phyloP scores from a whole-genome alignment of 345 rosid genomes.

The Lagerstroemia speciosa region DNA sequence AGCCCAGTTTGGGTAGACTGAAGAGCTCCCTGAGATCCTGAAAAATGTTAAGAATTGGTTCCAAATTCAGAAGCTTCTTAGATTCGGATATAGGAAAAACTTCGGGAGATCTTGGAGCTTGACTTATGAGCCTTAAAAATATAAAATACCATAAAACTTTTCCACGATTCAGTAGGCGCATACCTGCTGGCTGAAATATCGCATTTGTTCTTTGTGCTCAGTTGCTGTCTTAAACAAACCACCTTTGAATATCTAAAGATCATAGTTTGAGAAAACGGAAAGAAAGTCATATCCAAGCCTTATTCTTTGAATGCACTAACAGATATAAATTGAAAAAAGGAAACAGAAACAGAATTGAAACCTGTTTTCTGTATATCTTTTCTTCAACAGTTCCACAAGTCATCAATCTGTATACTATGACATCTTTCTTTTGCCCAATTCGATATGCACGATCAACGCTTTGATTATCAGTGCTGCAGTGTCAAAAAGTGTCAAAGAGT shows the following conservation, averaged over 20 bases:
- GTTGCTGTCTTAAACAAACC: constrained; percentile 92
- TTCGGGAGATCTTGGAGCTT: background rate
- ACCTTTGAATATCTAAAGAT: constrained; percentile 73
- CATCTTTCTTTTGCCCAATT: constrained; percentile 93
- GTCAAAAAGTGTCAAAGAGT: too few relatives aligned
- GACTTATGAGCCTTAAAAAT: background rate
- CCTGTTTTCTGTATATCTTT: constrained; percentile 96
- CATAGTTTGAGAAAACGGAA: constrained; percentile 4
- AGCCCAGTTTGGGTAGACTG: constrained; percentile 81
- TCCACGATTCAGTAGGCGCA: background rate
- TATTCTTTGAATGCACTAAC: background rate
- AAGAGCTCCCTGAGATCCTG: constrained; percentile 91
- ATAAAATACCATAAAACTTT: background rate
- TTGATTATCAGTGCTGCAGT: constrained; percentile 85
- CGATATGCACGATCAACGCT: constrained; percentile 99
- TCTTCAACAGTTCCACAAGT: constrained; percentile 97
- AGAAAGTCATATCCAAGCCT: background rate
- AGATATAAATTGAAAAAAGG: background rate
- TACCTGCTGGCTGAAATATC: constrained; percentile 91
- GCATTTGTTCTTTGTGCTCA: constrained; percentile 92
- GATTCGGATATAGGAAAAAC: background rate
- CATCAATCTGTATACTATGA: constrained; percentile 86
- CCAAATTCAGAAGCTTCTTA: background rate
- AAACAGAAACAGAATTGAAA: constrained; percentile 11
- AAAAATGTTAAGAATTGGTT: constrained; percentile 4